Percentiles rank a stretch among this genome's conserved stretches.
These are phyloP conservation scores for Tulasnella sp. DNA, from an alignment of 768 basidiomycete species.

Conservation along the genomic window DNA sequence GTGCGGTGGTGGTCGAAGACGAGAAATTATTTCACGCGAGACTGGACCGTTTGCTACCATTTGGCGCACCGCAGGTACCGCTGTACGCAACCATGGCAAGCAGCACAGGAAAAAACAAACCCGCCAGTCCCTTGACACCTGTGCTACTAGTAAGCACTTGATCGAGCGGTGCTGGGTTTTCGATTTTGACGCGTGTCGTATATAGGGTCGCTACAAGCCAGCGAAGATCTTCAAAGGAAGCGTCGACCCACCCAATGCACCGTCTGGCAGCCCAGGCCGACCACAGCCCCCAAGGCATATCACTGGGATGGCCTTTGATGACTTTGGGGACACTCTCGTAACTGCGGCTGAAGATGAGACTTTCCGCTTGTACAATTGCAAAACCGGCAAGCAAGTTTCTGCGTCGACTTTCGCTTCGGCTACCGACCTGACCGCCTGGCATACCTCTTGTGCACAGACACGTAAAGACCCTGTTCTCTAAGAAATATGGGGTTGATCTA, in stretches of 20 bases:
- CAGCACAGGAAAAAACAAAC: conserved; percentile 23
- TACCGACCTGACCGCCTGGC: conserved; percentile 25
- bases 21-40: conserved; percentile 25
- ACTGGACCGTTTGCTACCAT: conserved; percentile 19
- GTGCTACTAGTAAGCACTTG: conserved; percentile 23
- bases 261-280: conserved; percentile 44
- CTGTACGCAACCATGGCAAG: conserved; percentile 14
- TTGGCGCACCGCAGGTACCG: background rate
- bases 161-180: background rate
- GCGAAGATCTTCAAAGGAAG: conserved; percentile 83
- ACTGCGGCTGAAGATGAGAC: conserved; percentile 91
- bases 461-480: conserved; percentile 75
- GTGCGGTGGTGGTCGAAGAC: conserved; percentile 17
- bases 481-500: conserved; percentile 95
- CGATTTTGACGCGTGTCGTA: background rate
- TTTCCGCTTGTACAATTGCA: conserved; percentile 83
- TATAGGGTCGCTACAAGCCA: conserved; percentile 72
- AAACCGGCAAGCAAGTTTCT: conserved; percentile 84
- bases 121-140: conserved; percentile 26
- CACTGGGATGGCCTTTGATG: conserved; percentile 87
- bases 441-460: conserved; percentile 43
- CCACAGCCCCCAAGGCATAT: conserved; percentile 59
- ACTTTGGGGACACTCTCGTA: conserved; percentile 78
- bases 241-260: conserved; percentile 56
- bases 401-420: conserved; percentile 31